Percentiles rank a stretch among this genome's conserved stretches.
Evolutionary conservation across 148 eudicot species (phyloP).

Genomic region (Vaccinium macrocarpon): DNA sequence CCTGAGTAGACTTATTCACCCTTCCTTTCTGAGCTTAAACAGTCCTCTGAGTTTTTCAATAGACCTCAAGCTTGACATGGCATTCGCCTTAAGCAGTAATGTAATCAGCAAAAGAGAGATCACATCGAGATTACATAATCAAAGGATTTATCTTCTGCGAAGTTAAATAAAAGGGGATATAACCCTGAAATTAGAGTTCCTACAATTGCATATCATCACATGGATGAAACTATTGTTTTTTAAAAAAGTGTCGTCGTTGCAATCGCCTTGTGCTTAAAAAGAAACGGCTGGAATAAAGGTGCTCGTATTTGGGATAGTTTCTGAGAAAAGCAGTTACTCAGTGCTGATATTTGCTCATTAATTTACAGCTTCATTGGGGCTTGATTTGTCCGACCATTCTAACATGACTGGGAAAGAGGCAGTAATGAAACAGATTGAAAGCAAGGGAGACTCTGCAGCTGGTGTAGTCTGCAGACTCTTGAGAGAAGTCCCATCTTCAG

Average conservation of each 20-base stretch:
- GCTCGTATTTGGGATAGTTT: background rate
- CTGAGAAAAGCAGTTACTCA: background rate
- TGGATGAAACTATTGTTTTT: background rate
- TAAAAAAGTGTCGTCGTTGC: background rate
- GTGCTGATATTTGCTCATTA: slow-evolving; percentile 1
- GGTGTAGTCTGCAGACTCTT: slow-evolving; percentile 37
- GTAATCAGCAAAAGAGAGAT: background rate
- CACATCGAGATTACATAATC: background rate
- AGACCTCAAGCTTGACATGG: background rate
- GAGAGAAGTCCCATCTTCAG: slow-evolving; percentile 12
- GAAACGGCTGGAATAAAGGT: background rate
- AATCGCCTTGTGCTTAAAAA: background rate
- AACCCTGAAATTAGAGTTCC: background rate
- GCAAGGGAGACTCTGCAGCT: slow-evolving; percentile 41
- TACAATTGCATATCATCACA: background rate
- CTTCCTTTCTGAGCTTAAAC: background rate
- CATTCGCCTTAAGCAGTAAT: background rate
- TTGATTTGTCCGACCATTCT: slow-evolving; percentile 14
- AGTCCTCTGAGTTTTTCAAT: background rate
- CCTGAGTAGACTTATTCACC: background rate
- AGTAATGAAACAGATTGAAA: slow-evolving; percentile 29
- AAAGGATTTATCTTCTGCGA: background rate
- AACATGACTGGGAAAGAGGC: slow-evolving; percentile 25
- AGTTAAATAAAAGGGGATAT: background rate
- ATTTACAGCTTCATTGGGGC: slow-evolving; percentile 28